phyloP scores from a whole-genome alignment of 2,329 filamentous ascomycete species.

The Penicillium aurantiogriseum region DNA sequence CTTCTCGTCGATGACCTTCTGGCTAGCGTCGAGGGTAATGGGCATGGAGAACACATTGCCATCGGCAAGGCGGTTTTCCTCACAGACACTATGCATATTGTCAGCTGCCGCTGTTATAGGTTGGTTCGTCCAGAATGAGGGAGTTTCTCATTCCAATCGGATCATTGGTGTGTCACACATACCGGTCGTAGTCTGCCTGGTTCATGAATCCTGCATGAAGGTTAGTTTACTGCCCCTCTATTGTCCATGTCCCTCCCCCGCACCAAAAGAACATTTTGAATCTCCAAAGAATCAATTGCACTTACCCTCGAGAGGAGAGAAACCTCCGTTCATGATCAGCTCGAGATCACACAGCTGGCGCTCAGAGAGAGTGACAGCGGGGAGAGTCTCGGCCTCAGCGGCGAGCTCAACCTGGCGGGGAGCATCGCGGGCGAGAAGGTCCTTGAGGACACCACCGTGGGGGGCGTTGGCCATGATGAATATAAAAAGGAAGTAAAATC shows the following conservation, averaged over 20 bases:
- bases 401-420: constrained; percentile 76
- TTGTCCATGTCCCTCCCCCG: constrained; percentile 9
- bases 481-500: constrained; percentile 1
- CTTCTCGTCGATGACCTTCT: constrained; percentile 70
- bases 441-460: constrained; percentile 94
- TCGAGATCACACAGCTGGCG: constrained; percentile 97
- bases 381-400: constrained; percentile 80
- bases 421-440: constrained; percentile 89
- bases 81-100: constrained; percentile 68
- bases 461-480: constrained; percentile 56
- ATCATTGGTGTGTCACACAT: constrained; percentile 35
- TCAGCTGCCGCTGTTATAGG: constrained; percentile 12
- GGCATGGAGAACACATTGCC: constrained; percentile 95
- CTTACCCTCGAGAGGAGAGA: constrained; percentile 93
- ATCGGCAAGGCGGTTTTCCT: constrained; percentile 79
- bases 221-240: constrained; percentile 21
- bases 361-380: constrained; percentile 81
- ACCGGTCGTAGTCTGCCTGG: constrained; percentile 95
- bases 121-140: neutral
- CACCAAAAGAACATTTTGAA: neutral
- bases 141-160: constrained; percentile 6
- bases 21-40: constrained; percentile 84
- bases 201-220: constrained; percentile 78
- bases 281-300: constrained; percentile 23
- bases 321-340: constrained; percentile 94